Base-by-base conservation (phyloP, 2,329 filamentous ascomycete species). In the Ophiocordyceps camponoti-leonardi region DNA sequence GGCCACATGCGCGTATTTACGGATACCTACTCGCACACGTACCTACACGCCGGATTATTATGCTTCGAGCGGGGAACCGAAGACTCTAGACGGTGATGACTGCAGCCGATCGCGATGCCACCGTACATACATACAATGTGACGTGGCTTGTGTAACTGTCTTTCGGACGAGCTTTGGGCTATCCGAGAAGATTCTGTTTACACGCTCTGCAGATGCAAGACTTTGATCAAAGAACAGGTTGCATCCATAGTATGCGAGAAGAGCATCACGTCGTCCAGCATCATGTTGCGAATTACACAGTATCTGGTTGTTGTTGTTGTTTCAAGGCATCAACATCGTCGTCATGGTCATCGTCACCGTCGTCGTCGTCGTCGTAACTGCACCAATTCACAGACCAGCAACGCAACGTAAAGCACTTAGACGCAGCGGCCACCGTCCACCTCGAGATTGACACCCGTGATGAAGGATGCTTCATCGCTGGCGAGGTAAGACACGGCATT, bases 381-480 rank as follows among this genome's bases (percentile, higher is more conserved):
- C 1, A 26, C 22, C 26, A n/a, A n/a, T n/a, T n/a, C 12, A 30
- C 8, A 16, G 41, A 12, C 23, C 26, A 2, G 26, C 7, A n/a
- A 26, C 19, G 26, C 7, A n/a, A 26, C 19, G n/a, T 6, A 8
- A 35, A 16, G n/a, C 19, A 12, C 31, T 49, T 44, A 58, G 6
- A 58, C 53, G 35, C 55, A 59, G 14, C 54, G 51, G n/a, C 55
- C 58, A 5, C 58, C 55, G 22, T 60, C 56, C 14, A 59, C 56
- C 46, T 83, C 74, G 49, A 86, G 64, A 50, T 82, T 79, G n/a
- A 79, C 69, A 0, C 82, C 83, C 0, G 81, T 85, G 50, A 87
- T 73, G 53, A 86, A 86, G 3, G 66, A 69, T 0, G 77, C 79
- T 55, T 86, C 83, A 26, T 85, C 78, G 48, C 79, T 83, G 2